A percentile compares a stretch with the other conserved stretches of the same genome.
These are phyloP conservation scores for Glycine soja DNA, from an alignment of 306 rosid genomes.

Conservation along the genomic window DNA sequence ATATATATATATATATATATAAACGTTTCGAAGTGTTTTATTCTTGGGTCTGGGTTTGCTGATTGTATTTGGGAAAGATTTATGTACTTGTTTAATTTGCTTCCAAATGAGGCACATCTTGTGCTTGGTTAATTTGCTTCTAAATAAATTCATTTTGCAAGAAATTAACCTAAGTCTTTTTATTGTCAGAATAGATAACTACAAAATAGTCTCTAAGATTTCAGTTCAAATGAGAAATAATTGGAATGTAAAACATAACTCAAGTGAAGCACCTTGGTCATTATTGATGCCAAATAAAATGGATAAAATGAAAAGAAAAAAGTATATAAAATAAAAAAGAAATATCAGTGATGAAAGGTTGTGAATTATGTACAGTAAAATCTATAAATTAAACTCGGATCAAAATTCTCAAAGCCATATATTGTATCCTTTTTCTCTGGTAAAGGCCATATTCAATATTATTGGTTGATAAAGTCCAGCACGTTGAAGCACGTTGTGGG, in stretches of 20 bases:
- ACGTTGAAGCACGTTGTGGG: slow-evolving; percentile 72
- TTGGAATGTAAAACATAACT: no score
- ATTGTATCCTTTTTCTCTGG: neutral
- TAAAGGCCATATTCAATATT: slow-evolving; percentile 39
- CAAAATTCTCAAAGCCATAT: neutral
- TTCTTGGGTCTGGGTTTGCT: no score
- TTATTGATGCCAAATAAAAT: neutral
- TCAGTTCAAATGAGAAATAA: no score
- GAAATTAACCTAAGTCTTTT: neutral
- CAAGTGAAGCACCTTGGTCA: neutral
- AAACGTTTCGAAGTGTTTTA: no score
- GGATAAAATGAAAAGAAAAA: no score
- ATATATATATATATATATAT: no score
- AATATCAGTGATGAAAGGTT: neutral
- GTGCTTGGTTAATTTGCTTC: no score
- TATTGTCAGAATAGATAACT: neutral
- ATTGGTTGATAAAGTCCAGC: slow-evolving; percentile 56
- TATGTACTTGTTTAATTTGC: no score
- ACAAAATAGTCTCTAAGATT: neutral
- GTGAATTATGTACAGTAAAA: neutral
- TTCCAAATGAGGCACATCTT: no score
- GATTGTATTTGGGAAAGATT: no score
- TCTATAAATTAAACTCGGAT: neutral
- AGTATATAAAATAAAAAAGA: neutral
- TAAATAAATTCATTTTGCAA: neutral